Conservation (phyloP, 73 alveolate genomes). For the Paramecium caudatum region DNA sequence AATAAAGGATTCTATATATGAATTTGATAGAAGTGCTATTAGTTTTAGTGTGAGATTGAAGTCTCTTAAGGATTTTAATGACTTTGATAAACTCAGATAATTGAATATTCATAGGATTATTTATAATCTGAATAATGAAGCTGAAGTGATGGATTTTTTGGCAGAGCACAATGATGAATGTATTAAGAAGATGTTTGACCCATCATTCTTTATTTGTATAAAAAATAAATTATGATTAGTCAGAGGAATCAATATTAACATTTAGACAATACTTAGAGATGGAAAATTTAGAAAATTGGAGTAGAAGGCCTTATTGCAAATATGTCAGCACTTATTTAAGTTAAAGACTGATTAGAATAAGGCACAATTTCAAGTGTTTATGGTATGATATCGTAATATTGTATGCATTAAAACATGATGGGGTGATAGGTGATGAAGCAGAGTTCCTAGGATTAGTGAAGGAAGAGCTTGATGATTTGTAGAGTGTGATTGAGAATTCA, state of each 20-base stretch:
- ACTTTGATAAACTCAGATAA: slow-evolving; percentile 1
- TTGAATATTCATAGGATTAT: slow-evolving; percentile 57
- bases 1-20: slow-evolving; percentile 40
- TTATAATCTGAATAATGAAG: slow-evolving; percentile 39
- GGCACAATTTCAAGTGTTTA: slow-evolving; percentile 10
- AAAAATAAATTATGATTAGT: slow-evolving; percentile 26
- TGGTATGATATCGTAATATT: slow-evolving; percentile 4
- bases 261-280: slow-evolving; percentile 14
- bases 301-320: slow-evolving; percentile 19
- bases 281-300: slow-evolving; percentile 39
- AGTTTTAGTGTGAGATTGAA: slow-evolving; percentile 44
- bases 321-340: slow-evolving; percentile 51
- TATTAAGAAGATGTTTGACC: slow-evolving; percentile 23
- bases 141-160: slow-evolving; percentile 34
- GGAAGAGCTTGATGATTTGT: slow-evolving; percentile 58
- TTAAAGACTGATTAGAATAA: slow-evolving; percentile 44
- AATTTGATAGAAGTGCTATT: slow-evolving; percentile 63
- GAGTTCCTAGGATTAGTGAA: background rate
- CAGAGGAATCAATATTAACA: slow-evolving; percentile 38
- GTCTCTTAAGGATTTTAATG: slow-evolving; percentile 22
- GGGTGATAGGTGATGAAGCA: background rate
- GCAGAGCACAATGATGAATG: slow-evolving; percentile 56
- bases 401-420: slow-evolving; percentile 31
- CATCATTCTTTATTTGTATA: slow-evolving; percentile 45
- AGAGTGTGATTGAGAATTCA: slow-evolving; percentile 64